Base-by-base conservation (phyloP, 805 yeast species). In the Tetrapisispora pingtungensis region DNA sequence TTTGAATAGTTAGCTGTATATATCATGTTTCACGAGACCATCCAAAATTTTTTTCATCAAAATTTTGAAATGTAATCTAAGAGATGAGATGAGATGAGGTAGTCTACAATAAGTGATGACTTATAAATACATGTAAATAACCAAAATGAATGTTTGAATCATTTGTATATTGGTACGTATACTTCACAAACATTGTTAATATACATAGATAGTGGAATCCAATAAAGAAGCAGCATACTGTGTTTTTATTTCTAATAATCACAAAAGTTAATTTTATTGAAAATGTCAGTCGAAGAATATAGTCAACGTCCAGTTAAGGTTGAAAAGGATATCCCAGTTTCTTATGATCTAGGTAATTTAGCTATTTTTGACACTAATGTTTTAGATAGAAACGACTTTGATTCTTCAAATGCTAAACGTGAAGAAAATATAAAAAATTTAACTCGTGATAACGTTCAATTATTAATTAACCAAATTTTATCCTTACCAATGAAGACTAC, bases 301-400 rank as follows among this genome's bases (percentile, higher is more conserved):
- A 56, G 58, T 40, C 51, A 50, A 24, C 50, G 61, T 58, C 85
- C 94, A 13, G 89, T 84, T 31, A 82, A 89, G 4, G 97, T 93
- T 31, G 94, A 86, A 40, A 89, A 89, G 64, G 83, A 83, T 26
- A 86, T 93, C 48, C 97, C 97, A 24, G 93, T 84, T 41, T 71
- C 79, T 3, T 90, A 75, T 60, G 98, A 93, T 63, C 69, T 90
- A 49, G 98, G 98, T 31, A 84, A 90, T 64, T 72, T 93, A 44
- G 83, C 96, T 5, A 85, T 84, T 2, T 89, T 86, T 59, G 97
- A 90, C 65, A 72, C 89, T 32, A 89, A 87, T 63, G 95, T 96
- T 18, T 66, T 90, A 51, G 94, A 85, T 52, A 70, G 72, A 34
- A 68, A 69, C 14, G 71, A 76, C 51, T 66, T 86, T 41, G 72